Evolutionary conservation across 768 basidiomycete genomes (phyloP), one percentile per base, ranked within the genome.

Genomic region (Candolleomyces aberdarensis): DNA sequence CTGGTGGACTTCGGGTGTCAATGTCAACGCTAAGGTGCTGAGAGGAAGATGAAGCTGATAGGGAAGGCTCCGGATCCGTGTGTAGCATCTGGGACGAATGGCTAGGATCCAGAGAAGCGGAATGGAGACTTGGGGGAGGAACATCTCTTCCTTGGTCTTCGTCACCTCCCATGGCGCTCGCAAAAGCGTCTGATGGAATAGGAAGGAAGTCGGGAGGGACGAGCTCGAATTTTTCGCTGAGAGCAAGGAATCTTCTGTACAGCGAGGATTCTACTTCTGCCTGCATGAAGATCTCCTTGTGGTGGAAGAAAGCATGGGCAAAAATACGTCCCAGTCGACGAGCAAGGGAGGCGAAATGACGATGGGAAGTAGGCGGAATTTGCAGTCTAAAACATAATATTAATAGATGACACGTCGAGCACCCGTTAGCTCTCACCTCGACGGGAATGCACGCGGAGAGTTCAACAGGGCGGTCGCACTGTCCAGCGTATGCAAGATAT

Each of bases 281-380:
- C 70, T 92, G 90, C 65, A 92, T 89, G 71, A 96, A 96, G 0
- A 86, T 85, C 70, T 95, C 94, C 64, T 92, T 88, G 73, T 96
- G 94, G 71, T 94, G 93, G 76, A 89, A 96, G 78, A 94, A 98
- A 1, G 95, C 94, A 73, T 99, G 96, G 0, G 93, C 92, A 70
- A 99, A 98, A 63, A 98, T 95, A 41, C 96, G 87, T 1, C 94
- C 94, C 1, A 98, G 85, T 14, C 96, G 87, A 0, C 96, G 86
- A 19, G 93, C 92, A 22, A 96, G 87, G 15, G 92, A 93, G 53
- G 89, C 82, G 72, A 96, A 97, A 73, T 94, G 94, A n/a, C 91
- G 84, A 63, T 88, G 83, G 0, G 94, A 96, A 2, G 89, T 82
- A 47, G 78, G 76, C 1, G 92, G 92, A 56, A 98, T 92, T 58